phyloP scores from a whole-genome alignment of 768 basidiomycete genomes.

The Zangia roseola region DNA sequence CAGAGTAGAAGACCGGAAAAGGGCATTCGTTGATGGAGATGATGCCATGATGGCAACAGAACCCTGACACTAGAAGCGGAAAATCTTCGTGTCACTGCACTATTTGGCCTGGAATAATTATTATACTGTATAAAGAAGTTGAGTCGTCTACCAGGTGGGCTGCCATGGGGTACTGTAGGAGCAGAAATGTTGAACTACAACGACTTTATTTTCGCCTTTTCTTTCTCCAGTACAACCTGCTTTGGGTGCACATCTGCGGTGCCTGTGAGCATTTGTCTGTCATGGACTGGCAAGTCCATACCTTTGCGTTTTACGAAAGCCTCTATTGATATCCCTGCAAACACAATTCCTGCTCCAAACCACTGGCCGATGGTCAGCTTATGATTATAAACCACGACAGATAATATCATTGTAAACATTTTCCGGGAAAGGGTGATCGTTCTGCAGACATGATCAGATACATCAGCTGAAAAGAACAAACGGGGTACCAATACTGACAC shows the following conservation, averaged over 20 bases:
- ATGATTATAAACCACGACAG: constrained; percentile 91
- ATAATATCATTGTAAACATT: constrained; percentile 96
- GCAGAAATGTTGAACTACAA: constrained; percentile 42
- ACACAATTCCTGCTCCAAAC: constrained; percentile 89
- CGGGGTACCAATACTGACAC: constrained; percentile 54
- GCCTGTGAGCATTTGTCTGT: constrained; percentile 1
- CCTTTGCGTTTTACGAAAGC: constrained; percentile 89
- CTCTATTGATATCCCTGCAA: constrained; percentile 93
- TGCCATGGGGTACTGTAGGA: neutral
- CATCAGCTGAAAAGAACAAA: neutral
- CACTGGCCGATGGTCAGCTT: constrained; percentile 83
- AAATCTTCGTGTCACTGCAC: neutral
- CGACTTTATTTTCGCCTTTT: constrained; percentile 79
- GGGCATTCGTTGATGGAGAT: constrained; percentile 36
- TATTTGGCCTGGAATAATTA: constrained; percentile 15
- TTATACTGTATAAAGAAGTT: constrained; percentile 26
- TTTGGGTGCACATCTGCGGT: constrained; percentile 76
- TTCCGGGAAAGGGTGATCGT: constrained; percentile 96
- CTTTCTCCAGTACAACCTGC: constrained; percentile 76
- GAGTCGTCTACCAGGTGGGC: constrained; percentile 11
- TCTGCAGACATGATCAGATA: constrained; percentile 37
- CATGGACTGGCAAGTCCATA: constrained; percentile 30
- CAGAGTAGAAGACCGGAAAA: constrained; percentile 46
- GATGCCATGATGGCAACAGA: constrained; percentile 37
- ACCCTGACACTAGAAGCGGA: constrained; percentile 10